Conservation (phyloP, 2,329 filamentous ascomycete genomes). For the Colletotrichum eremochloae region DNA sequence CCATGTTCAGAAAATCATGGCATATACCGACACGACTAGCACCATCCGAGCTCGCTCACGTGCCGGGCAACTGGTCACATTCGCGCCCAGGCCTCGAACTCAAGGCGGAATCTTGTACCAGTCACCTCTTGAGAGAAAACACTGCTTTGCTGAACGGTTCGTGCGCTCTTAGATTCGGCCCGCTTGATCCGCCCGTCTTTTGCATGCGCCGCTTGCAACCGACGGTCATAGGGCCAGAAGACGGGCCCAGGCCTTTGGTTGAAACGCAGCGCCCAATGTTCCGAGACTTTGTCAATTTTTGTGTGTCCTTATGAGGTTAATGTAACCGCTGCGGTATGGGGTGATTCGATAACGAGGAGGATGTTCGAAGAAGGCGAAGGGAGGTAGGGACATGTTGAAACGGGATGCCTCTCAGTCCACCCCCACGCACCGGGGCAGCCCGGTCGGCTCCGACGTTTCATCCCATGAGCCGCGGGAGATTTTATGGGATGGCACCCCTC, state of each 20-base stretch:
- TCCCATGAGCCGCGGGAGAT: conserved; percentile 9
- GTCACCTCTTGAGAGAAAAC: too few relatives aligned
- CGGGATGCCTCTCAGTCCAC: neutral
- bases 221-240: neutral
- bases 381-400: neutral
- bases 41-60: too few relatives aligned
- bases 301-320: neutral
- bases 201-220: neutral
- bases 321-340: neutral
- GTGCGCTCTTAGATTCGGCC: too few relatives aligned
- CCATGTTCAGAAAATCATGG: too few relatives aligned
- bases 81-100: too few relatives aligned
- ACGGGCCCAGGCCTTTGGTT: neutral
- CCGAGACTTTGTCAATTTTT: neutral
- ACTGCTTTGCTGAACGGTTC: too few relatives aligned
- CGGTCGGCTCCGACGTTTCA: conserved; percentile 10
- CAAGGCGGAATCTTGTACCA: too few relatives aligned
- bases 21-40: too few relatives aligned
- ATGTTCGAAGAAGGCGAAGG: neutral
- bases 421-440: conserved; percentile 6
- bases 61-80: too few relatives aligned
- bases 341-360: neutral
- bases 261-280: neutral
- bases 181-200: neutral
- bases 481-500: conserved; percentile 22